Percentiles rank a stretch among this genome's conserved stretches.
Conservation (phyloP, 768 basidiomycete species). For the Pleurotus citrinopileatus region DNA sequence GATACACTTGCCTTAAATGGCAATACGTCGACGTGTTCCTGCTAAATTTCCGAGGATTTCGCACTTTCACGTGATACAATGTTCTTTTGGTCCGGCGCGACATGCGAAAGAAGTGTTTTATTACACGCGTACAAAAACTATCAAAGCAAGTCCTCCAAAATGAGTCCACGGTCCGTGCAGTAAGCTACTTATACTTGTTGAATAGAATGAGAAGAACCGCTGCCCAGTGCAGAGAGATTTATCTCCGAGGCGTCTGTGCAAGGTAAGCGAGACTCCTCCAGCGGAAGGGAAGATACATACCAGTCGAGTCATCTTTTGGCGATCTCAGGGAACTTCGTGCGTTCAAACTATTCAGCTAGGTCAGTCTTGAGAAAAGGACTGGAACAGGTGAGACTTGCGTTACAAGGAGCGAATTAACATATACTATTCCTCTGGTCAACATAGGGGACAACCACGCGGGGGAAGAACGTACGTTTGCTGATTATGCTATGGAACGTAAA, state of each 20-base stretch:
- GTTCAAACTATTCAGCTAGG: neutral
- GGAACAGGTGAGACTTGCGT: neutral
- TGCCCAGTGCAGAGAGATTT: neutral
- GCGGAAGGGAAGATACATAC: neutral
- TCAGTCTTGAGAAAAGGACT: neutral
- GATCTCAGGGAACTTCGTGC: neutral
- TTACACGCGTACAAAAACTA: no score
- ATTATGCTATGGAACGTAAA: neutral
- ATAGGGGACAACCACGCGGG: neutral
- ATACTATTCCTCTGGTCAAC: neutral
- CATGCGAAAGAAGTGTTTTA: no score
- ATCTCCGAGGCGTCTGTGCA: neutral
- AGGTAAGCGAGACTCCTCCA: neutral
- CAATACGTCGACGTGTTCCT: slow-evolving; percentile 6
- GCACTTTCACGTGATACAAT: neutral
- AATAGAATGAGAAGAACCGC: neutral
- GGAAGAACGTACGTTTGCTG: neutral
- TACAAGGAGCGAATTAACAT: neutral
- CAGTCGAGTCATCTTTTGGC: neutral
- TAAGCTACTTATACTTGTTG: no score
- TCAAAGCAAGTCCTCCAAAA: no score
- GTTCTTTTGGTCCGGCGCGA: neutral
- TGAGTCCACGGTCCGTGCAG: no score
- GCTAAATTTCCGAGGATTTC: slow-evolving; percentile 7
- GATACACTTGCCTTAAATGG: neutral